Conservation (phyloP, 441 rosid genomes). For the Oxalis stricta region DNA sequence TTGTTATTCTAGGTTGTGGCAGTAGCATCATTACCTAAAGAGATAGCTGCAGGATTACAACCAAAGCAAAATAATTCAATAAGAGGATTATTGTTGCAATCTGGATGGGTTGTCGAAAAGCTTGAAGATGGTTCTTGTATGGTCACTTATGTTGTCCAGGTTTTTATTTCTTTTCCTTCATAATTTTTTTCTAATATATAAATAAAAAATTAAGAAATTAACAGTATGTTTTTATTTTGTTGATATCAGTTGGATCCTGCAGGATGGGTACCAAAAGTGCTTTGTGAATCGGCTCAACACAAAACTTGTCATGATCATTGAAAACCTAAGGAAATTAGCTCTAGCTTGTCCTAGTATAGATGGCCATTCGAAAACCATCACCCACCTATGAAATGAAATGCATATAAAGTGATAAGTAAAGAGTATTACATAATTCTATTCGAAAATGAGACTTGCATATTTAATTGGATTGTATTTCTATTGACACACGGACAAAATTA, state of each 20-base stretch:
- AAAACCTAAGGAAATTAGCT: conserved; percentile 50
- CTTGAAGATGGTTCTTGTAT: conserved; percentile 51
- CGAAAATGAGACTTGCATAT: no score
- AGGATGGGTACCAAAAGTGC: conserved; percentile 78
- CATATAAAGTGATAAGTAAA: no score
- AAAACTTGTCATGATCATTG: conserved; percentile 62
- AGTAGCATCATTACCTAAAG: conserved; percentile 67
- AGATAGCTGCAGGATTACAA: conserved; percentile 63
- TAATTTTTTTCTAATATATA: background rate
- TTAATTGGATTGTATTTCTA: no score
- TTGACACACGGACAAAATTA: no score
- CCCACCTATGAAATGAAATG: no score
- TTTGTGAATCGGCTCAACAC: conserved; percentile 65
- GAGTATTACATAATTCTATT: no score
- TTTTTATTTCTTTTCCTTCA: background rate
- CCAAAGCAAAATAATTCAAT: conserved; percentile 51
- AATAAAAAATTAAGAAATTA: no score
- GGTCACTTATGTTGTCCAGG: conserved; percentile 75
- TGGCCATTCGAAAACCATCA: no score
- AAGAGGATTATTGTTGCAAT: conserved; percentile 57
- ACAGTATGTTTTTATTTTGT: background rate
- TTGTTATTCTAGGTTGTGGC: conserved; percentile 63
- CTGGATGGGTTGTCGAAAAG: conserved; percentile 86
- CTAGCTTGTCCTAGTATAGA: conserved; percentile 31
- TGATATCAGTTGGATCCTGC: conserved; percentile 53